These are phyloP conservation scores for Podaxis sp. DNA, from an alignment of 768 basidiomycete genomes.

Conservation along the genomic window DNA sequence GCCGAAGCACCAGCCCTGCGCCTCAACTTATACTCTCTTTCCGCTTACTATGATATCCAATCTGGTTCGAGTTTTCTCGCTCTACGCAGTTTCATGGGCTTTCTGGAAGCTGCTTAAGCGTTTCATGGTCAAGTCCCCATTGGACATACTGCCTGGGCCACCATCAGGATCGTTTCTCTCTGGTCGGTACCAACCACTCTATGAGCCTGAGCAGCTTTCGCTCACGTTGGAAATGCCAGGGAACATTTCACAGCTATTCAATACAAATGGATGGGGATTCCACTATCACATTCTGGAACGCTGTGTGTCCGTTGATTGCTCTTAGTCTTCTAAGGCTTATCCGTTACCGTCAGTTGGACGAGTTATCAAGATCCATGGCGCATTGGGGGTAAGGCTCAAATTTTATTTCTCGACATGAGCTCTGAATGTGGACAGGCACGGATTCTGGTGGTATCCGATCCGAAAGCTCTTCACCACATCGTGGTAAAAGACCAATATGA, in stretches of 20 bases:
- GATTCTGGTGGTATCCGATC: constrained; percentile 41
- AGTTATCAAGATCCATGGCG: constrained; percentile 31
- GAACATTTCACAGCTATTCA: constrained; percentile 32
- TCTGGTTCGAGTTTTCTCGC: neutral
- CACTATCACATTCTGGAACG: constrained; percentile 31
- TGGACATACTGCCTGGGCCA: constrained; percentile 1
- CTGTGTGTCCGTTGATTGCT: constrained; percentile 24
- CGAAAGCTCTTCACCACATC: constrained; percentile 44
- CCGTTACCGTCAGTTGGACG: constrained; percentile 26
- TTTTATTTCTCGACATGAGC: neutral
- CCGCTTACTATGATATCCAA: too few species aligned
- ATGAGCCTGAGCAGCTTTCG: neutral
- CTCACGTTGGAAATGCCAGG: constrained; percentile 25
- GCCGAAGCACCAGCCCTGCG: too few species aligned
- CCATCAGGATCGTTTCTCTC: neutral
- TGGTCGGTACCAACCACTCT: neutral
- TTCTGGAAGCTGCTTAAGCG: neutral
- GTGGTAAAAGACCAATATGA: constrained; percentile 39
- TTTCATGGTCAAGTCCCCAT: neutral
- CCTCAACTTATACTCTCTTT: too few species aligned
- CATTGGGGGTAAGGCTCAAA: constrained; percentile 32
- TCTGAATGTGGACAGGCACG: constrained; percentile 20
- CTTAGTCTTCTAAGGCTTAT: too few species aligned
- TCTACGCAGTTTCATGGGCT: neutral
- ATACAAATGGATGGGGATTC: constrained; percentile 35